Conservation (phyloP, 2,329 filamentous ascomycete species). For the Sarocladium strictum region DNA sequence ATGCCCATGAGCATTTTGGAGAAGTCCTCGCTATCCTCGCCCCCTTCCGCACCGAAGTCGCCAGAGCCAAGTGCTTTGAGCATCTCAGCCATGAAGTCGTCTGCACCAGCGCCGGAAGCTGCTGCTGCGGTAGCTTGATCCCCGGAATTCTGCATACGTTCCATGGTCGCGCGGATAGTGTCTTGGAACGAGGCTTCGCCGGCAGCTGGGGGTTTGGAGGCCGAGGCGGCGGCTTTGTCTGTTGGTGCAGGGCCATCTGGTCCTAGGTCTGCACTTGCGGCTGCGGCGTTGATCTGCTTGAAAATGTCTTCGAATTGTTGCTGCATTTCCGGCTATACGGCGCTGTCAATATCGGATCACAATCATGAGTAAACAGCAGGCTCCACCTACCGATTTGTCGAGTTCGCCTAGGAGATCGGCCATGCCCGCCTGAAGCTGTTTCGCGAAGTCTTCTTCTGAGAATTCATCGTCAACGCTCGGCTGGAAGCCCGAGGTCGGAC, state of each 20-base stretch:
- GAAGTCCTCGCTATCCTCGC: constrained; percentile 67
- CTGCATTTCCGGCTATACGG: constrained; percentile 60
- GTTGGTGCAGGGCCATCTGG: constrained; percentile 10
- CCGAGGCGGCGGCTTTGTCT: constrained; percentile 18
- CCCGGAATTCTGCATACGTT: constrained; percentile 87
- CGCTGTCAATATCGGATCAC: background rate
- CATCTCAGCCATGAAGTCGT: constrained; percentile 88
- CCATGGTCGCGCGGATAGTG: constrained; percentile 89
- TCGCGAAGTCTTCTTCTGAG: constrained; percentile 73
- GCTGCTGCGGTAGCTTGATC: constrained; percentile 78
- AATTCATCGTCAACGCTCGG: constrained; percentile 33
- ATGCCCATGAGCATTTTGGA: constrained; percentile 93
- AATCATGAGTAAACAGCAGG: background rate
- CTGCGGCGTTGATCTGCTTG: constrained; percentile 59
- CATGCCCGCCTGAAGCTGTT: constrained; percentile 87
- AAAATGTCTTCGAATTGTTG: constrained; percentile 73
- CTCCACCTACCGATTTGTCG: constrained; percentile 48
- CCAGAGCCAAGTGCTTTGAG: constrained; percentile 72
- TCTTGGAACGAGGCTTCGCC: constrained; percentile 76
- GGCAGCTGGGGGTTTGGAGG: constrained; percentile 28
- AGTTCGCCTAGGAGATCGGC: constrained; percentile 71
- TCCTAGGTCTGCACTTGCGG: constrained; percentile 19
- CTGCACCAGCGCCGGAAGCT: constrained; percentile 51
- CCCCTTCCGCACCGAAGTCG: constrained; percentile 52
- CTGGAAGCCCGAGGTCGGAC: constrained; percentile 17